Base-by-base conservation (phyloP, 768 basidiomycete species). In the Xerocomellus intermedius region DNA sequence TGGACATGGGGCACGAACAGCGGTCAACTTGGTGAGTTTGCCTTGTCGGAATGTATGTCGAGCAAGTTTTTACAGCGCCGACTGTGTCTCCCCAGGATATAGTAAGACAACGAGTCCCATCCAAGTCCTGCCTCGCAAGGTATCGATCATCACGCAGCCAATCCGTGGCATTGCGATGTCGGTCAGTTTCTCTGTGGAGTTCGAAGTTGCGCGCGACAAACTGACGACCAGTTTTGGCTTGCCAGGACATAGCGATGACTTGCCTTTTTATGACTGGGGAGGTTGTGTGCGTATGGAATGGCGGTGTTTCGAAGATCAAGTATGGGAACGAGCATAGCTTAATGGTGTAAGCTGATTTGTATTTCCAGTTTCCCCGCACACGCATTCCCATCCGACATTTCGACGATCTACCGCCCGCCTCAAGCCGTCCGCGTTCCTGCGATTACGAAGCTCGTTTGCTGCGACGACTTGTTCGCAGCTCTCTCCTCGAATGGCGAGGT, bases 1-100 rank as follows among this genome's bases (percentile, higher is more conserved):
- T 94, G 81, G 68, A 93, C 92, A 0, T 98, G 94, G 94, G 97
- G 97, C 0, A 91, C 87, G 24, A 97, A 98, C 69, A 81, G 79
- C 39, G 97, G 97, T 1, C 97, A 99, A 68, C 78, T 98, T 4
- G 95, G 94, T 85, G 56, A 50, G 79, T 42, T 42, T 47, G 8
- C 28, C 10, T 19, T 22, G 32, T 45, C 48, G 10, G 12, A 9
- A 19, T 22, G 12, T 1, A n/a, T n/a, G 14, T 21, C 4, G 32
- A 5, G 3, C 26, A 1, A 8, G 9, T n/a, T 19, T 44, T 50
- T 30, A 42, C 13, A 26, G 10, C 9, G 13, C 4, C 4, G 5
- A 5, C 3, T 24, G 14, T 33, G 54, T 26, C 50, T 21, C 8
- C 42, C 8, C 46, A 90, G 90, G 91, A 1, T 94, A 94, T 60